These are phyloP conservation scores for Raddia guianensis DNA, from an alignment of 176 grass and related monocot species.

Conservation along the genomic window DNA sequence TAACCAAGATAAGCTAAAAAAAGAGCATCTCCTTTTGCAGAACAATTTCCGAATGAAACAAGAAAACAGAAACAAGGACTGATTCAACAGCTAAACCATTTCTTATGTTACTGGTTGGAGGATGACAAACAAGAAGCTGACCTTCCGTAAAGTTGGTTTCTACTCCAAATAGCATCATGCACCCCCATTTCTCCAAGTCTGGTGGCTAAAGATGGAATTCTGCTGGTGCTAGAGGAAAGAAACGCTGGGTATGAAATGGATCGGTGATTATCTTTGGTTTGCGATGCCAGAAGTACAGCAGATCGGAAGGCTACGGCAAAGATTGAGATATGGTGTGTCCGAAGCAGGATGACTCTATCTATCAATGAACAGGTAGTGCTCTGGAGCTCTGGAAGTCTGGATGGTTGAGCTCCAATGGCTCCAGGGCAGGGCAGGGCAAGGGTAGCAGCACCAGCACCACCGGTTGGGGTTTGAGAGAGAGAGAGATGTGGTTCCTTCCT, in stretches of 20 bases:
- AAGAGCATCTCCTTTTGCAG: background rate
- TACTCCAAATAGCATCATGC: conserved; percentile 49
- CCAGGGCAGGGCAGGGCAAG: conserved; percentile 11
- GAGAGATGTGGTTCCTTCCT: conserved; percentile 36
- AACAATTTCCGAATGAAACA: background rate
- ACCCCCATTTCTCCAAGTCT: conserved; percentile 37
- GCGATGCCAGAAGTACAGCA: conserved; percentile 42
- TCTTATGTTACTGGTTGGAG: conserved; percentile 26
- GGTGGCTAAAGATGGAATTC: conserved; percentile 26
- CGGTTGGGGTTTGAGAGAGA: conserved; percentile 4
- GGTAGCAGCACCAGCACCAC: conserved; percentile 11
- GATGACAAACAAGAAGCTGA: conserved; percentile 38
- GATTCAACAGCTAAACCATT: conserved; percentile 32
- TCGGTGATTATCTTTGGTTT: conserved; percentile 13
- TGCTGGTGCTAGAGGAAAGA: conserved; percentile 27
- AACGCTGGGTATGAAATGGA: conserved; percentile 29
- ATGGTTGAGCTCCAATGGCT: conserved; percentile 52
- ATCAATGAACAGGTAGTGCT: conserved; percentile 39
- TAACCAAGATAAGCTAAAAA: conserved; percentile 19
- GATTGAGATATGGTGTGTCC: conserved; percentile 41
- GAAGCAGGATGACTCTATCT: conserved; percentile 17
- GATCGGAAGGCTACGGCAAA: conserved; percentile 45
- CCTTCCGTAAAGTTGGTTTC: conserved; percentile 45
- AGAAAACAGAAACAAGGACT: conserved; percentile 19
- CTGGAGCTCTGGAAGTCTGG: conserved; percentile 53